phyloP scores from a whole-genome alignment of 768 basidiomycete species.

The Suillus sp. region DNA sequence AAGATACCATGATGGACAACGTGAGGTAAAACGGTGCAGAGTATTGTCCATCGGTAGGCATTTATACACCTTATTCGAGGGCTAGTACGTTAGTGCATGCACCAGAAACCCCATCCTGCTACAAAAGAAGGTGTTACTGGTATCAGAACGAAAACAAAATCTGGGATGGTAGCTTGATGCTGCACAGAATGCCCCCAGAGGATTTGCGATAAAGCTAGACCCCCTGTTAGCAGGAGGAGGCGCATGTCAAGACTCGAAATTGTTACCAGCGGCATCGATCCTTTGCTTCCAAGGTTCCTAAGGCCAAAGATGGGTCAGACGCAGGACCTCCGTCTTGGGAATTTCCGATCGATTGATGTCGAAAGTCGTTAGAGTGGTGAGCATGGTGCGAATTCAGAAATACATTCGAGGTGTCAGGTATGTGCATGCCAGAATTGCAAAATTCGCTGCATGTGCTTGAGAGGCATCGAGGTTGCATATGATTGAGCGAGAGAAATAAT shows the following conservation, averaged over 20 bases:
- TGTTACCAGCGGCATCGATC: neutral
- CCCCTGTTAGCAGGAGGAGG: neutral
- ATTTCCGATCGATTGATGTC: neutral
- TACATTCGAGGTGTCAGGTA: neutral
- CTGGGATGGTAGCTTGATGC: neutral
- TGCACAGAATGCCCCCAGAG: neutral
- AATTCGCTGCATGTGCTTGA: neutral
- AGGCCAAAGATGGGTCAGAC: neutral
- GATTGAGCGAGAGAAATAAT: neutral
- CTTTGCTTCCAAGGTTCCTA: neutral
- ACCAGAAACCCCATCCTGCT: neutral
- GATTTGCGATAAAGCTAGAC: neutral
- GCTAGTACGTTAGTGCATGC: neutral
- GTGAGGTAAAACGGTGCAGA: neutral
- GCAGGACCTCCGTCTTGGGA: neutral
- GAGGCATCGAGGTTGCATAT: neutral
- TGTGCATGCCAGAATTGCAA: neutral
- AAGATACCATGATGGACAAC: conserved; percentile 10
- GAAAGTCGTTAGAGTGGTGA: neutral
- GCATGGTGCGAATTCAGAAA: neutral
- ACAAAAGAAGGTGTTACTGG: no score
- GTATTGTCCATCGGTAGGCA: neutral
- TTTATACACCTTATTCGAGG: conserved; percentile 8
- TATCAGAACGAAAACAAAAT: neutral
- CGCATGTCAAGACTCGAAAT: neutral